phyloP scores from a whole-genome alignment of 202 grass and related monocot genomes.

The Digitaria exilis region DNA sequence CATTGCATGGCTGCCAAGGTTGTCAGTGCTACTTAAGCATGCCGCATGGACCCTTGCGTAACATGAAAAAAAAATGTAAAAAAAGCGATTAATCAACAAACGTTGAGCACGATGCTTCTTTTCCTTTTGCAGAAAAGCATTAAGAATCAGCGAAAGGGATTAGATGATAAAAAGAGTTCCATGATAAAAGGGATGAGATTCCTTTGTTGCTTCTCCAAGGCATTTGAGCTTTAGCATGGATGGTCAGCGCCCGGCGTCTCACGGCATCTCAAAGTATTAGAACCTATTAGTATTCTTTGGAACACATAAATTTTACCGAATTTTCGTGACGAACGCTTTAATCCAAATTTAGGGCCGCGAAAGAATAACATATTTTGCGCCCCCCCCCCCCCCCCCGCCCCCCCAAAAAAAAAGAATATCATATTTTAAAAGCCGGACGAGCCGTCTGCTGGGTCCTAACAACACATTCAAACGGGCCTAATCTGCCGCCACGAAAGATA shows the following conservation, averaged over 20 bases:
- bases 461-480: background rate
- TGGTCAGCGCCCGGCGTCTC: background rate
- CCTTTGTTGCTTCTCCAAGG: constrained; percentile 24
- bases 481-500: background rate
- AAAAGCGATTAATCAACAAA: background rate
- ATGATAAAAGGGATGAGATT: background rate
- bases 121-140: background rate
- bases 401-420: too few species aligned
- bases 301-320: background rate
- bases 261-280: background rate
- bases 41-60: background rate
- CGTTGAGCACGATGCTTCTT: background rate
- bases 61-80: background rate
- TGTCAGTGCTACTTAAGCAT: background rate
- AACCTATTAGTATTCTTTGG: background rate
- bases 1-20: background rate
- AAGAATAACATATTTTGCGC: too few species aligned
- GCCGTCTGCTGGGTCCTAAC: too few species aligned
- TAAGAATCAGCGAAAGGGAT: background rate
- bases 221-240: constrained; percentile 7
- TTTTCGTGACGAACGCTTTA: background rate
- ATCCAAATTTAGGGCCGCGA: background rate
- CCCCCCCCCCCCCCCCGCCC: too few species aligned
- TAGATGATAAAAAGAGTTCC: constrained; percentile 6
- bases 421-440: too few species aligned